phyloP scores from a whole-genome alignment of 306 rosid species.

The Dalbergia oliveri region DNA sequence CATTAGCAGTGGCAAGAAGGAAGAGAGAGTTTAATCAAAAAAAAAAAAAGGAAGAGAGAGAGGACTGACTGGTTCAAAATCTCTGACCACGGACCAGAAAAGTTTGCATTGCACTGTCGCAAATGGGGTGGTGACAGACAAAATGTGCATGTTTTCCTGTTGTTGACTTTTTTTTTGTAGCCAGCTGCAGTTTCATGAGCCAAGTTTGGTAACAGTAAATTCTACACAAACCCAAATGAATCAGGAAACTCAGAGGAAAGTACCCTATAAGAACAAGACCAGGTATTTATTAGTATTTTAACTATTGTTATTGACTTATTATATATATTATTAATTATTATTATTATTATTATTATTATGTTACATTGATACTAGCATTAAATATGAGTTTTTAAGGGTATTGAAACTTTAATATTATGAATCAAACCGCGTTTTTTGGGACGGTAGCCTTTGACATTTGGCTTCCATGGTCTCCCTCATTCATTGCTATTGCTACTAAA shows the following conservation, averaged over 20 bases:
- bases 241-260: slow-evolving; percentile 49
- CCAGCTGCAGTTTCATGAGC: slow-evolving; percentile 17
- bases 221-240: slow-evolving; percentile 23
- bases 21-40: not conserved
- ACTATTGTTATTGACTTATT: not conserved
- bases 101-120: not conserved
- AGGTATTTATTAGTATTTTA: slow-evolving; percentile 20
- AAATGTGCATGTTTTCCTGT: not conserved
- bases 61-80: slow-evolving; percentile 28
- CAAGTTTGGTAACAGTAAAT: slow-evolving; percentile 24
- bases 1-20: not conserved
- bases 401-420: slow-evolving; percentile 12
- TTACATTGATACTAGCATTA: not conserved
- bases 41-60: no score
- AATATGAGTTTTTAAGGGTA: not conserved
- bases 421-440: slow-evolving; percentile 76
- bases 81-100: slow-evolving; percentile 50
- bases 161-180: slow-evolving; percentile 45
- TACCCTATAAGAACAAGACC: slow-evolving; percentile 44
- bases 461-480: slow-evolving; percentile 52
- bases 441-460: slow-evolving; percentile 40
- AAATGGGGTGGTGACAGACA: not conserved
- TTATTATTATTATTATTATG: not conserved
- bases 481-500: slow-evolving; percentile 28
- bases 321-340: not conserved